Base-by-base conservation (phyloP, 2,329 filamentous ascomycete genomes). In the Cladosporium sp. region DNA sequence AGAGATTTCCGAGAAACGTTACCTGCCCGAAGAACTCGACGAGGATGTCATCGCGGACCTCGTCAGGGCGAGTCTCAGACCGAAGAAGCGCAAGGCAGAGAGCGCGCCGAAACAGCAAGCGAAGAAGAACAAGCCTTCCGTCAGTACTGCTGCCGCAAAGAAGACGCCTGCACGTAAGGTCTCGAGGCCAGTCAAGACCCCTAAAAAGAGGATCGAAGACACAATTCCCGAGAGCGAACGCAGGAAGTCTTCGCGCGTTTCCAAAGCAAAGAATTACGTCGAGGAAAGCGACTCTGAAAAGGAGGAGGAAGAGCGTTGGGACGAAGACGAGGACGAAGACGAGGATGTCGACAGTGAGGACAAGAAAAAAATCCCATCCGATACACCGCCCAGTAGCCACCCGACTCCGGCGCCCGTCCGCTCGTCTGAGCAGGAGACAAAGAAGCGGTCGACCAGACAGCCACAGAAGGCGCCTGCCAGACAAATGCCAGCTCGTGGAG, bases 1-100 rank as follows among this genome's bases (percentile, higher is more conserved):
- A 62, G 82, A 88, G 60, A 90, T 95, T 62, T 89, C 91, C 0
- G 84, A 89, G 66, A 94, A 86, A 73, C 84, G 86, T 52, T 95
- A 86, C 65, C 78, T 95, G 9, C 85, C 88, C 1, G 85, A 90
- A 12, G 85, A 84, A 19, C 69, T 76, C 4, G 43, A 88, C 15
- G 85, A 88, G 35, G 85, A 91, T 52, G 77, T 80, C 48, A 74
- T 97, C 22, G 91, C 96, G 57, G 81, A 83, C 16, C 68, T 90
- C 39, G 88, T 96, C 52, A 83, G 84, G 60, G 83, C 67, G 35
- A 73, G 72, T 13, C 72, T 94, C 67, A 89, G 85, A 74, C 74
- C 72, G 25, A 80, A 75, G 69, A 76, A 75, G 62, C 58, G 66
- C 19, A 69, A 66, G 55, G 53, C 61, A 2, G 68, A 68, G 4